Evolutionary conservation across 306 rosid species (phyloP).

Genomic region (Cucurbita moschata): DNA sequence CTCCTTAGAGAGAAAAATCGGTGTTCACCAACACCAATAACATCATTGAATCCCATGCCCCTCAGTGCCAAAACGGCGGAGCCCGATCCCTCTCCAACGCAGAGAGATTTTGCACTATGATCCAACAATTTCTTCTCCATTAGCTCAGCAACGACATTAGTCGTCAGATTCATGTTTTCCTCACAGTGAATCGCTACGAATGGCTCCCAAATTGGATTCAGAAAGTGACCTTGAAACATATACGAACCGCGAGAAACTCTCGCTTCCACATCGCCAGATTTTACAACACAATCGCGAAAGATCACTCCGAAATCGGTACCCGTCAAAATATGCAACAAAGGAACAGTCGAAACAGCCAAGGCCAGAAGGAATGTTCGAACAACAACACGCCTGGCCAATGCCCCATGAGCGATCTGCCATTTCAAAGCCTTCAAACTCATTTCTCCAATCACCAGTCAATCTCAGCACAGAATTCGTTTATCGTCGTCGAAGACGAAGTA

Average conservation of each 20-base stretch:
- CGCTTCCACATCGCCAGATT: slow-evolving; percentile 1
- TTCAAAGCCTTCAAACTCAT: slow-evolving; percentile 37
- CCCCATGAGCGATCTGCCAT: slow-evolving; percentile 31
- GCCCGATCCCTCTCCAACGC: slow-evolving; percentile 52
- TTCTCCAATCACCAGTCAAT: not conserved
- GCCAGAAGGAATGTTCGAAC: slow-evolving; percentile 45
- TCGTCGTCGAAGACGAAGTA: not conserved
- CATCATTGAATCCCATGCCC: slow-evolving; percentile 45
- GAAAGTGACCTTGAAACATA: slow-evolving; percentile 34
- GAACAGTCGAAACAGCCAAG: slow-evolving; percentile 37
- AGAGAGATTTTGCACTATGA: slow-evolving; percentile 31
- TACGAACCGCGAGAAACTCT: slow-evolving; percentile 22
- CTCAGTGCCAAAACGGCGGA: slow-evolving; percentile 28
- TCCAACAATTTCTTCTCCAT: slow-evolving; percentile 28
- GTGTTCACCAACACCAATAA: slow-evolving; percentile 22
- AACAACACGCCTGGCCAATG: slow-evolving; percentile 34
- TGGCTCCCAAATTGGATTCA: slow-evolving; percentile 44
- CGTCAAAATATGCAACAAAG: slow-evolving; percentile 37
- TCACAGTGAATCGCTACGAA: slow-evolving; percentile 28
- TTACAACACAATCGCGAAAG: slow-evolving; percentile 24
- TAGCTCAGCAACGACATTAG: slow-evolving; percentile 28
- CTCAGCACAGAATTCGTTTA: not conserved
- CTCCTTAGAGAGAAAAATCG: slow-evolving; percentile 30
- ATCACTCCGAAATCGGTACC: slow-evolving; percentile 26
- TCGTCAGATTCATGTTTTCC: slow-evolving; percentile 31